These are phyloP conservation scores for Exsudoporus frostii DNA, from an alignment of 768 basidiomycete species.

Conservation along the genomic window DNA sequence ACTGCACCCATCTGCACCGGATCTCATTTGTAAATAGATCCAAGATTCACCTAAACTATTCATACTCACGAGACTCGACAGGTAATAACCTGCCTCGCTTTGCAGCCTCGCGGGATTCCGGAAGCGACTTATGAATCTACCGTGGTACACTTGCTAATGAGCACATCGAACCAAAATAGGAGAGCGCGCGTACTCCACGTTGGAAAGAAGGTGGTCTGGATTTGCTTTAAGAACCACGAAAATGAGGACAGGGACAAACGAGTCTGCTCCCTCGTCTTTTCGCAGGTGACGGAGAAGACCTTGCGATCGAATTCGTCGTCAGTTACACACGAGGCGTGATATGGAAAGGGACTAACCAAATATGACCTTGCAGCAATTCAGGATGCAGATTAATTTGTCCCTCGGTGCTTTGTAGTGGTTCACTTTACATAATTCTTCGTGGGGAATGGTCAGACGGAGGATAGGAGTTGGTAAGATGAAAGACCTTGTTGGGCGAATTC, in stretches of 20 bases:
- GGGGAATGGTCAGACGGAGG: conserved; percentile 1
- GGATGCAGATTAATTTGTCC: conserved; percentile 95
- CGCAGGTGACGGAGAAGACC: conserved; percentile 86
- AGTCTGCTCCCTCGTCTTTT: conserved; percentile 86
- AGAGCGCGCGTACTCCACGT: conserved; percentile 72
- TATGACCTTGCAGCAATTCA: conserved; percentile 99
- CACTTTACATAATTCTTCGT: conserved; percentile 85
- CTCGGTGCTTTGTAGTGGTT: conserved; percentile 99
- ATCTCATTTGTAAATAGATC: conserved; percentile 7
- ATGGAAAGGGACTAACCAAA: conserved; percentile 63
- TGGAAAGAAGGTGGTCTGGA: conserved; percentile 88
- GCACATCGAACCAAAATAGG: neutral
- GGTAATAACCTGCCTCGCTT: conserved; percentile 95
- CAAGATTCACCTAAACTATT: neutral
- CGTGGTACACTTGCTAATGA: neutral
- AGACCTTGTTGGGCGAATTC: conserved; percentile 86
- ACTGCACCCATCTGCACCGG: conserved; percentile 83
- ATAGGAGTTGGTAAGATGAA: conserved; percentile 1
- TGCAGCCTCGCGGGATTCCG: conserved; percentile 85
- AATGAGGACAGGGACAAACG: conserved; percentile 92
- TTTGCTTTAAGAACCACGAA: conserved; percentile 94
- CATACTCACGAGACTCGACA: conserved; percentile 81
- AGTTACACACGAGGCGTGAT: conserved; percentile 1
- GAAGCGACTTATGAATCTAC: conserved; percentile 93
- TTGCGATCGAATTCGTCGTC: conserved; percentile 27